Conservation (phyloP, 495 filamentous ascomycete species). For the Penicillium verhagenii region DNA sequence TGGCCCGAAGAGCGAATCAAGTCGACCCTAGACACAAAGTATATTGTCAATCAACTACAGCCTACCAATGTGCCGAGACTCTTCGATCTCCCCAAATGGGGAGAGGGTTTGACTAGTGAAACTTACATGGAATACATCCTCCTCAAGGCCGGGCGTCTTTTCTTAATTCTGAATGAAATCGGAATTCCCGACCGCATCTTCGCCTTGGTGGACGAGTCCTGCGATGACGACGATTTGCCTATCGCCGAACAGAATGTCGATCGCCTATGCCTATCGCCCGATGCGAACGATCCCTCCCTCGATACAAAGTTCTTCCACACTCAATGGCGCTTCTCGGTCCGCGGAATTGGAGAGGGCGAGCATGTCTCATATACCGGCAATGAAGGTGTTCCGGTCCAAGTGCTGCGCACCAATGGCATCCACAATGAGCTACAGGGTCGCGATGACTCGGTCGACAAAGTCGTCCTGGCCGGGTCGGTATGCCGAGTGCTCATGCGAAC, state of each 20-base stretch:
- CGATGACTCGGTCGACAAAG: conserved; percentile 62
- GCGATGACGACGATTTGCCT: conserved; percentile 87
- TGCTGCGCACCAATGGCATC: conserved; percentile 52
- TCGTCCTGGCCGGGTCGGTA: conserved; percentile 50
- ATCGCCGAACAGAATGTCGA: conserved; percentile 69
- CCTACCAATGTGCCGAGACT: conserved; percentile 63
- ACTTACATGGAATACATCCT: conserved; percentile 95
- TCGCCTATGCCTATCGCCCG: conserved; percentile 59
- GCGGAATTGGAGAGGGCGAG: conserved; percentile 65
- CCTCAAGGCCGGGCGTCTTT: conserved; percentile 72
- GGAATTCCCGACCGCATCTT: conserved; percentile 85
- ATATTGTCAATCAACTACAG: conserved; percentile 64
- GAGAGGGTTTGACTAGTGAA: conserved; percentile 84
- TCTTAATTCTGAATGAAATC: conserved; percentile 77
- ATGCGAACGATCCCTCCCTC: conserved; percentile 56
- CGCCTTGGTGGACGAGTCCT: conserved; percentile 77
- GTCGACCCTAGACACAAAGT: conserved; percentile 66
- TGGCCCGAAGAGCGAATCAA: conserved; percentile 80
- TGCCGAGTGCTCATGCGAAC: conserved; percentile 65
- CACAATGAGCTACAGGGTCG: conserved; percentile 44
- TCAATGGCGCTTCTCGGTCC: conserved; percentile 79
- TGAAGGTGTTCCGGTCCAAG: conserved; percentile 78
- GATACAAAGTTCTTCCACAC: conserved; percentile 74
- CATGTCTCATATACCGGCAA: conserved; percentile 73
- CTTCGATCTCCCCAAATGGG: conserved; percentile 71